phyloP scores from a whole-genome alignment of 1,139 yeast genomes.

The Debaryomyces udenii region DNA sequence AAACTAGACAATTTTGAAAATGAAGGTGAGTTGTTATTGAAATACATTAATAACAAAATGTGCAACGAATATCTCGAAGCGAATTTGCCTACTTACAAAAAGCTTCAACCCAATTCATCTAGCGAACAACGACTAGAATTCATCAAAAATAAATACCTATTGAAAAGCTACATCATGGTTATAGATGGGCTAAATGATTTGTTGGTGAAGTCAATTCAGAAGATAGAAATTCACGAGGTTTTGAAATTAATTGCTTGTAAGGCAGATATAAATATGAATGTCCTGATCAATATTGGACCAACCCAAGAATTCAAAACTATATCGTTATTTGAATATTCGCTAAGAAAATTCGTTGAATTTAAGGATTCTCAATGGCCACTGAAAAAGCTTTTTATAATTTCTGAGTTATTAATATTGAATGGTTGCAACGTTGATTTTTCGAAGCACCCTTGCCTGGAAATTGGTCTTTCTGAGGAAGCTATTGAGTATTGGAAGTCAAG shows the following conservation, averaged over 20 bases:
- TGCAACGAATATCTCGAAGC: conserved; percentile 45
- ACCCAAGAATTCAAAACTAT: conserved; percentile 31
- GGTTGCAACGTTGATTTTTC: conserved; percentile 51
- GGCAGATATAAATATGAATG: conserved; percentile 47
- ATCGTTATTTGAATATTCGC: conserved; percentile 61
- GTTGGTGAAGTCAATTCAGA: conserved; percentile 51
- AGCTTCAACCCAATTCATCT: conserved; percentile 36
- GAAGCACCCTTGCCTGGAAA: conserved; percentile 24
- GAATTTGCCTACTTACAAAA: conserved; percentile 16
- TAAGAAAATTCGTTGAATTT: conserved; percentile 49
- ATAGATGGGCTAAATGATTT: conserved; percentile 29
- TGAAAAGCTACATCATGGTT: conserved; percentile 37
- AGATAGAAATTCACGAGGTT: conserved; percentile 50
- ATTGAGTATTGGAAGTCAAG: conserved; percentile 54
- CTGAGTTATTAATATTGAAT: conserved; percentile 72
- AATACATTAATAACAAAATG: conserved; percentile 41
- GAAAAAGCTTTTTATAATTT: conserved; percentile 57
- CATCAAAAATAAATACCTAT: conserved; percentile 54
- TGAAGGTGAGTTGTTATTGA: conserved; percentile 44
- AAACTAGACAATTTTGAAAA: conserved; percentile 52
- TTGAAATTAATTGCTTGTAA: conserved; percentile 53
- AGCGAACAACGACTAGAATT: conserved; percentile 43
- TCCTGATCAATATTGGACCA: conserved; percentile 29
- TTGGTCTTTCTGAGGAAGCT: conserved; percentile 48
- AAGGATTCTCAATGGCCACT: conserved; percentile 16